These are phyloP conservation scores for Pyrrhoderma noxium DNA, from an alignment of 1,284 basidiomycete species.

Conservation along the genomic window DNA sequence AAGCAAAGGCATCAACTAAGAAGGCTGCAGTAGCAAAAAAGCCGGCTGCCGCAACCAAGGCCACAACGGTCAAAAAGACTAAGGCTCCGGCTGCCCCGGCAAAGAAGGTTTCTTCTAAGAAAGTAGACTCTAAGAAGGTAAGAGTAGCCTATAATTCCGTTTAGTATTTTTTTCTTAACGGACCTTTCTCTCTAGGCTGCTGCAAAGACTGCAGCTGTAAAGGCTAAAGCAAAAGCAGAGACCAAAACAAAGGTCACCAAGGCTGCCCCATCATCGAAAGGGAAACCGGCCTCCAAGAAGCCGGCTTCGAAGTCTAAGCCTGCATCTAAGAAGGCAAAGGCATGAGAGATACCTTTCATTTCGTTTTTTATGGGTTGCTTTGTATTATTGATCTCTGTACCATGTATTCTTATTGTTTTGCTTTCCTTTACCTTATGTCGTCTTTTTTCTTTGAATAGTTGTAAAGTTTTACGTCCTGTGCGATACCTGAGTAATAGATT, in stretches of 20 bases:
- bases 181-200: conserved; percentile 21
- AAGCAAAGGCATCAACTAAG: conserved; percentile 10
- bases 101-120: conserved; percentile 34
- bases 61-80: conserved; percentile 19
- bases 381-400: conserved; percentile 16
- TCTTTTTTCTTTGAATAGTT: neutral
- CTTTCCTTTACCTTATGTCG: conserved; percentile 3
- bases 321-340: conserved; percentile 13
- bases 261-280: conserved; percentile 7
- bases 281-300: conserved; percentile 24
- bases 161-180: neutral
- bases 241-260: no score
- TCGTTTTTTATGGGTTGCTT: conserved; percentile 1
- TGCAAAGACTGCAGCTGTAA: conserved; percentile 26
- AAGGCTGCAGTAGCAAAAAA: conserved; percentile 26
- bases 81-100: conserved; percentile 22
- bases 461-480: neutral
- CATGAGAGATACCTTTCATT: neutral
- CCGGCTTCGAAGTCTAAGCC: conserved; percentile 24
- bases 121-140: conserved; percentile 37
- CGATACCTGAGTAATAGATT: neutral
- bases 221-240: conserved; percentile 23
- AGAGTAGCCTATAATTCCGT: conserved; percentile 3
- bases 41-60: conserved; percentile 24
- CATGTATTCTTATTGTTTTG: conserved; percentile 14